Conservation (phyloP, 306 rosid species). For the Rosa multiflora region DNA sequence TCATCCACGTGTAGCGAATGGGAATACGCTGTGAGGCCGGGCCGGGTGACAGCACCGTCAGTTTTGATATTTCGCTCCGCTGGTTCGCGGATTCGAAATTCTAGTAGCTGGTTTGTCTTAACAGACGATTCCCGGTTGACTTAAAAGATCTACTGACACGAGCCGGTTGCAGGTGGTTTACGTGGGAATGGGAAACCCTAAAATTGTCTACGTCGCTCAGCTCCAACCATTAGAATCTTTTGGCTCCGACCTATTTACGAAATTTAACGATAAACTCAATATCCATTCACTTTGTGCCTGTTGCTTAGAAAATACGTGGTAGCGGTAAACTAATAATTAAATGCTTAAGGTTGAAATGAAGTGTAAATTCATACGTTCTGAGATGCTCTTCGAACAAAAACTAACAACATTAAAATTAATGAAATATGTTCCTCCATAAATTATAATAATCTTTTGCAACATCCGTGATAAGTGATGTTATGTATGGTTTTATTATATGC, state of each 20-base stretch:
- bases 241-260: constrained; percentile 18
- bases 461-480: no score
- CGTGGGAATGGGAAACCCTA: constrained; percentile 10
- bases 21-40: constrained; percentile 1
- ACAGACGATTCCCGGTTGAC: constrained; percentile 42
- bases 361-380: no score
- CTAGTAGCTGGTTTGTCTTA: constrained; percentile 35
- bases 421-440: no score
- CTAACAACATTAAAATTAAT: no score
- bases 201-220: constrained; percentile 39
- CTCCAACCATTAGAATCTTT: constrained; percentile 31
- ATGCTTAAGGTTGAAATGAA: no score
- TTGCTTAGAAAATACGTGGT: background rate
- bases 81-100: constrained; percentile 48
- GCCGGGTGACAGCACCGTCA: constrained; percentile 1
- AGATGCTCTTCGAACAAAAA: no score
- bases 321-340: no score
- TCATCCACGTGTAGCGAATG: constrained; percentile 39
- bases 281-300: background rate
- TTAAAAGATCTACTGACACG: constrained; percentile 35
- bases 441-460: no score
- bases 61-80: constrained; percentile 9
- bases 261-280: background rate
- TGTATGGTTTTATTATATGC: no score
- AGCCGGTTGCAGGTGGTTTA: constrained; percentile 18